Conservation (phyloP, 139 green algal genomes). For the Chlamydomonas urium region DNA sequence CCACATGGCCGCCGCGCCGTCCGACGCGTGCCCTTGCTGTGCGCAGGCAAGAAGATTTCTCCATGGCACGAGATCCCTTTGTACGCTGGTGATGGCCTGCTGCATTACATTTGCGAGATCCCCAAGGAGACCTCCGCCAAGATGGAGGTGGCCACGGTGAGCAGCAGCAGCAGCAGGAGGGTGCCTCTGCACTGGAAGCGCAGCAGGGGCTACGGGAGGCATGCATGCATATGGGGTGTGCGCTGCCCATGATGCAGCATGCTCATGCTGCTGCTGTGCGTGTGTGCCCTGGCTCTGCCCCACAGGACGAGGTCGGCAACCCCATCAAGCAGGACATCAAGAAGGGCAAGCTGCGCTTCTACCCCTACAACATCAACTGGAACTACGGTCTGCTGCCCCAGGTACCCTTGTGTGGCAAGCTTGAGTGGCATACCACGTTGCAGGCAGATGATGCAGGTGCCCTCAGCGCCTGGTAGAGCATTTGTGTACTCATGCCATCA, state of each 20-base stretch:
- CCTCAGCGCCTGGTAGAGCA: neutral
- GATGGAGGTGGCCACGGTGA: conserved; percentile 96
- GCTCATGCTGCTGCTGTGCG: neutral
- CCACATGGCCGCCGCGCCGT: too few relatives aligned
- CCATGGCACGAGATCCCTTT: conserved; percentile 98
- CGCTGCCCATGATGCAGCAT: too few relatives aligned
- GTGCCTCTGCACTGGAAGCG: too few relatives aligned
- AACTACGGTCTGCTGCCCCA: conserved; percentile 98
- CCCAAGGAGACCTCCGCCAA: conserved; percentile 97
- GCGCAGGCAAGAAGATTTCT: conserved; percentile 58
- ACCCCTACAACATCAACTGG: conserved; percentile 99
- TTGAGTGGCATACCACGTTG: neutral
- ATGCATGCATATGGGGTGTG: too few relatives aligned
- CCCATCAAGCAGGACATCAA: conserved; percentile 99
- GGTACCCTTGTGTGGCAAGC: too few relatives aligned
- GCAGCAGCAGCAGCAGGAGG: too few relatives aligned
- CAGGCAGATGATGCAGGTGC: neutral
- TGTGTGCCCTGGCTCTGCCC: neutral
- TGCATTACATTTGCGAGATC: conserved; percentile 99
- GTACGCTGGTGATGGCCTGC: conserved; percentile 70
- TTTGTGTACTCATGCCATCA: neutral
- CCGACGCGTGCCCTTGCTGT: too few relatives aligned
- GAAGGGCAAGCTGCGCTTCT: conserved; percentile 98
- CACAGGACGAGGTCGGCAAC: conserved; percentile 85
- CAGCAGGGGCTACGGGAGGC: too few relatives aligned